Evolutionary conservation across 345 rosid species (phyloP).

Genomic region (Geranium rotundifolium): DNA sequence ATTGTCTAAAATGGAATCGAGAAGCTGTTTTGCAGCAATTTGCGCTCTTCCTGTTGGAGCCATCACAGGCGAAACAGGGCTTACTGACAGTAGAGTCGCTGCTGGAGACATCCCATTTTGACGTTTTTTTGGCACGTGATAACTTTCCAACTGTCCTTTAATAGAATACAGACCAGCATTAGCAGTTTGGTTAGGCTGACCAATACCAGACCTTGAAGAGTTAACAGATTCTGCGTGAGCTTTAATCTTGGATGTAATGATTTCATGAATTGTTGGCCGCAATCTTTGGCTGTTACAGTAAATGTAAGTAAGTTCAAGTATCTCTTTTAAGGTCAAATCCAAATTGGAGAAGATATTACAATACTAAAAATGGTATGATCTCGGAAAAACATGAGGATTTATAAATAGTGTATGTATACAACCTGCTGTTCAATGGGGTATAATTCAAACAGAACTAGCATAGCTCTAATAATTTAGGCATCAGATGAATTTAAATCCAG

Average conservation of each 20-base stretch:
- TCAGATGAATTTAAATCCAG: no score
- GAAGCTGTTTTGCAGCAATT: slow-evolving; percentile 78
- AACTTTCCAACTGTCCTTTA: slow-evolving; percentile 63
- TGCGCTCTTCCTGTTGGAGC: slow-evolving; percentile 96
- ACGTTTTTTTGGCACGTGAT: slow-evolving; percentile 50
- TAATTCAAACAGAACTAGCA: no score
- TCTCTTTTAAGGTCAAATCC: not conserved
- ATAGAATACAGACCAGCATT: slow-evolving; percentile 34
- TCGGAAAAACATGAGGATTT: not conserved
- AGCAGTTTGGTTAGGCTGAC: slow-evolving; percentile 38
- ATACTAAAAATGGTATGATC: not conserved
- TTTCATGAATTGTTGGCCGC: slow-evolving; percentile 93
- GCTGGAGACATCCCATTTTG: slow-evolving; percentile 65
- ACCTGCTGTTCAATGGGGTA: no score
- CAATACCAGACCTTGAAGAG: slow-evolving; percentile 47
- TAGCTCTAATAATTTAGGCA: no score
- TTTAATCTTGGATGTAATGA: slow-evolving; percentile 80
- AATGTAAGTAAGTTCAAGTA: slow-evolving; percentile 3
- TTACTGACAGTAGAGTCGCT: slow-evolving; percentile 68
- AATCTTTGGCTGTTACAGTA: slow-evolving; percentile 65
- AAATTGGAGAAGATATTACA: not conserved
- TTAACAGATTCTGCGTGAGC: slow-evolving; percentile 46
- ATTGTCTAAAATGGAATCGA: slow-evolving; percentile 76
- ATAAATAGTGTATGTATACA: no score
- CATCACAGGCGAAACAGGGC: slow-evolving; percentile 94